Conservation (phyloP, 768 basidiomycete genomes). For the Cantharellus cinnabarinus region DNA sequence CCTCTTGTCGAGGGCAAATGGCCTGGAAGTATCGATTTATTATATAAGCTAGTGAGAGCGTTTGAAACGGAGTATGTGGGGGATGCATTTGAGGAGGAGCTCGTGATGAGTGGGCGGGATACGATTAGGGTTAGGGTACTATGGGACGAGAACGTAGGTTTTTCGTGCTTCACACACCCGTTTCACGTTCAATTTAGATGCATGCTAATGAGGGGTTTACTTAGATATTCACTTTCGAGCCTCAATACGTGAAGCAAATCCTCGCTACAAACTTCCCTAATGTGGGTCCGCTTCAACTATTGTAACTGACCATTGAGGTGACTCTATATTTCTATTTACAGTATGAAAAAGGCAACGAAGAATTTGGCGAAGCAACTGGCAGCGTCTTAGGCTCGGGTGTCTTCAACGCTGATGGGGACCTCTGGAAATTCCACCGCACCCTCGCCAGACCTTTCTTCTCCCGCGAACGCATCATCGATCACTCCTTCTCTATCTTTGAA, state of each 20-base stretch:
- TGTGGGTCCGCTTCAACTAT: constrained; percentile 24
- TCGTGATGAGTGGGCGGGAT: no score
- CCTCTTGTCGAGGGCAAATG: constrained; percentile 18
- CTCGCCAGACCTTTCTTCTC: constrained; percentile 57
- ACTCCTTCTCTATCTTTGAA: constrained; percentile 38
- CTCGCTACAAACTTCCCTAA: constrained; percentile 40
- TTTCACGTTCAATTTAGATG: no score
- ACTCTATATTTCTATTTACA: constrained; percentile 6
- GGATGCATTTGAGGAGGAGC: no score
- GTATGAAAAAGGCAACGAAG: neutral
- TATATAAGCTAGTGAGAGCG: constrained; percentile 12
- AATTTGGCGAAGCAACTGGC: neutral
- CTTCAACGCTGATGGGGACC: constrained; percentile 27
- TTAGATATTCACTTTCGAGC: constrained; percentile 15
- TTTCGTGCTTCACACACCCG: no score
- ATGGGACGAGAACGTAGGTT: no score
- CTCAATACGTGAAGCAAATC: constrained; percentile 32
- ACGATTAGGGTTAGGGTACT: no score
- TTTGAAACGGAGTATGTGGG: constrained; percentile 12
- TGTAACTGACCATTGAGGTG: neutral
- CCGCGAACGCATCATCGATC: constrained; percentile 31
- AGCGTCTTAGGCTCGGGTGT: constrained; percentile 37
- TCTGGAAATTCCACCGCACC: constrained; percentile 56
- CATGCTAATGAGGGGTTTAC: no score
- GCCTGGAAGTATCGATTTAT: constrained; percentile 21